Evolutionary conservation across 805 yeast species (phyloP).

Genomic region (Clavispora phyllophila): DNA sequence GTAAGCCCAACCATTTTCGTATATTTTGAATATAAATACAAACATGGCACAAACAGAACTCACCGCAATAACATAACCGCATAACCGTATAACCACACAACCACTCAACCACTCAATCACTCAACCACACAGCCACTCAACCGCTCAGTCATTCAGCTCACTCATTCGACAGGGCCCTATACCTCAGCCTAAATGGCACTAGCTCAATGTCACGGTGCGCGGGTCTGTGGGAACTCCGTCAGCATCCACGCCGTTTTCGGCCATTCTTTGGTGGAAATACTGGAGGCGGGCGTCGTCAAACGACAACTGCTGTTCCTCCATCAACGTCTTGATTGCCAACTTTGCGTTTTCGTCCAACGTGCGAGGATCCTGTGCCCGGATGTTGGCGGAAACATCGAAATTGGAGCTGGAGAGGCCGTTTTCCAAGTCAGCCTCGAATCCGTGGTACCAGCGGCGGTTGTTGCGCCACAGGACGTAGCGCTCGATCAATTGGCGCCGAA

Average conservation of each 20-base stretch:
- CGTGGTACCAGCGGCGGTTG: constrained; percentile 21
- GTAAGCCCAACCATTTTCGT: too few relatives aligned
- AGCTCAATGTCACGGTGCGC: constrained; percentile 47
- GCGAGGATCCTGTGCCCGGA: constrained; percentile 47
- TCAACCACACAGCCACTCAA: too few relatives aligned
- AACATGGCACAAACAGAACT: too few relatives aligned
- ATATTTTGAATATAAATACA: too few relatives aligned
- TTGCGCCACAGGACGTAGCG: constrained; percentile 4
- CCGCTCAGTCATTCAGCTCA: too few relatives aligned
- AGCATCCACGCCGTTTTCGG: constrained; percentile 41
- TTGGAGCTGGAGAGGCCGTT: constrained; percentile 54
- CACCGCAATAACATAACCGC: too few relatives aligned
- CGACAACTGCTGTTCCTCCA: constrained; percentile 45
- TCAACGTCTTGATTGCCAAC: constrained; percentile 44
- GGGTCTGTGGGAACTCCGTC: constrained; percentile 71
- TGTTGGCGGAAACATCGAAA: constrained; percentile 47
- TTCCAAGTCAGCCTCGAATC: constrained; percentile 40
- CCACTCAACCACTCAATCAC: too few relatives aligned
- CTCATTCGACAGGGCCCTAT: too few relatives aligned
- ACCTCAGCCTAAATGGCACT: too few relatives aligned
- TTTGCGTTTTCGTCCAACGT: constrained; percentile 52
- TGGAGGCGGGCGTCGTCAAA: constrained; percentile 69
- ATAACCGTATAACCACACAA: too few relatives aligned
- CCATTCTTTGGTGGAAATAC: constrained; percentile 44
- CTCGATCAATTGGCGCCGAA: constrained; percentile 22